Conservation (phyloP, 1,139 yeast genomes). For the Candida sanyaensis region DNA sequence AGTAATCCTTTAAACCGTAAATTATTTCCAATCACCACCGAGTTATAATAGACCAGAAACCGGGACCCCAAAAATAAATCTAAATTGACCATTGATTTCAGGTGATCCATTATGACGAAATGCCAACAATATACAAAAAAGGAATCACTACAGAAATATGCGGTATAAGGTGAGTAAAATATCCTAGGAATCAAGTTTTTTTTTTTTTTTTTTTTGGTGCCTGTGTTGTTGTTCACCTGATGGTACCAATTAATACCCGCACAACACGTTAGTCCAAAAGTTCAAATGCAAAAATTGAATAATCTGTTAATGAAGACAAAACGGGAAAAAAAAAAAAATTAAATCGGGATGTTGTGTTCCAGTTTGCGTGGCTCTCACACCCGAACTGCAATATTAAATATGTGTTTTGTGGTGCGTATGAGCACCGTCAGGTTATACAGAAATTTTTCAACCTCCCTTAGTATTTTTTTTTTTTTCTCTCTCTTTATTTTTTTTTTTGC, state of each 20-base stretch:
- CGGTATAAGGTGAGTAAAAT: not conserved
- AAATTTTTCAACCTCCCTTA: conserved; percentile 4
- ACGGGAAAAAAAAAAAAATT: not conserved
- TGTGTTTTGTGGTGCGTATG: conserved; percentile 1
- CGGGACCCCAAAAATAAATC: not conserved
- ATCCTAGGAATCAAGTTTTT: too few species aligned
- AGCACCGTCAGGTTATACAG: conserved; percentile 5
- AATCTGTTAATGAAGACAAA: not conserved
- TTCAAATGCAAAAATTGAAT: too few species aligned
- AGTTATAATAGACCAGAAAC: not conserved
- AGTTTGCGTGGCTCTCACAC: not conserved
- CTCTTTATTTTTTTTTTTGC: too few species aligned
- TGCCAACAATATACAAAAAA: too few species aligned
- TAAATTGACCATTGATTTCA: not conserved
- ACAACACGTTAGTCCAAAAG: too few species aligned
- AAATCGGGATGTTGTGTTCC: conserved; percentile 8
- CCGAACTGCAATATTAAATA: not conserved
- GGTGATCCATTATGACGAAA: too few species aligned
- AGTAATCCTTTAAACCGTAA: conserved; percentile 1
- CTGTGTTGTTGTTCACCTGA: not conserved
- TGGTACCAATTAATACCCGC: not conserved
- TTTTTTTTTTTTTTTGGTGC: too few species aligned
- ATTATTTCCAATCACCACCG: too few species aligned
- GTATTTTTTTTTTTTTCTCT: not conserved
- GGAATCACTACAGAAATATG: too few species aligned